Evolutionary conservation across 2,329 filamentous ascomycete genomes (phyloP), one percentile per base, ranked within the genome.

Genomic region (Fusarium sp.): DNA sequence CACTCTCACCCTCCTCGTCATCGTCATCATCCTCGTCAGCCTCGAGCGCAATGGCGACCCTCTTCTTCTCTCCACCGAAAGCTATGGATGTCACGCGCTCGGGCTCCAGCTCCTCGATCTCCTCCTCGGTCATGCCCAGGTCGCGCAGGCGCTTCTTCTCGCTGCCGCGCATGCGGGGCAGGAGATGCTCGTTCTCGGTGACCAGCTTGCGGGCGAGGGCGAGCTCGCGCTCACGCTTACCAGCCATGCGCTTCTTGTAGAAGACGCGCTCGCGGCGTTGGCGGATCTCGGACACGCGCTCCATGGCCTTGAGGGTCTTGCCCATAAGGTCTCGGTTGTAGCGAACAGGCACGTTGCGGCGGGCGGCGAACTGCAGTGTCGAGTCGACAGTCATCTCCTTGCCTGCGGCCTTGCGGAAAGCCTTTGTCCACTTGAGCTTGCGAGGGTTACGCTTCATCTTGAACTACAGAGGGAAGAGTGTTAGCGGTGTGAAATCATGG

Each of bases 361-460:
- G 92, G 72, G 93, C 92, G 67, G 93, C 92, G 82, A 98, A 97
- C 77, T 93, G 91, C 64, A 99, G 90, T 32, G 95, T 97, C 75
- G 89, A 92, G 86, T 99, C 96, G 81, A 98, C 94, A 58, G 92
- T 92, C 93, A 97, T 89, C 78, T 89, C 86, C 83, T 94, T 96
- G 83, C 93, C 93, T 59, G 92, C 90, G 19, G 78, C 79, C 78
- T 90, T 91, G 76, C 94, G 91, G 87, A 94, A 95, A 52, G 93
- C 90, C 86, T 97, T 97, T 67, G 95, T 97, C 96, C 95, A 97
- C 82, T 94, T 96, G 74, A 98, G 88, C 82, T 97, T 97, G 79
- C 95, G 90, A 35, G 95, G 94, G 83, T 98, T 97, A 72, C 96
- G 90, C 91, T 97, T 97, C 93, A 97, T 97, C 83, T 96, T 96